Evolutionary conservation across 352 stramenopile species (phyloP), one percentile per base, ranked within the genome.

Genomic region (Nothophytophthora sp.): DNA sequence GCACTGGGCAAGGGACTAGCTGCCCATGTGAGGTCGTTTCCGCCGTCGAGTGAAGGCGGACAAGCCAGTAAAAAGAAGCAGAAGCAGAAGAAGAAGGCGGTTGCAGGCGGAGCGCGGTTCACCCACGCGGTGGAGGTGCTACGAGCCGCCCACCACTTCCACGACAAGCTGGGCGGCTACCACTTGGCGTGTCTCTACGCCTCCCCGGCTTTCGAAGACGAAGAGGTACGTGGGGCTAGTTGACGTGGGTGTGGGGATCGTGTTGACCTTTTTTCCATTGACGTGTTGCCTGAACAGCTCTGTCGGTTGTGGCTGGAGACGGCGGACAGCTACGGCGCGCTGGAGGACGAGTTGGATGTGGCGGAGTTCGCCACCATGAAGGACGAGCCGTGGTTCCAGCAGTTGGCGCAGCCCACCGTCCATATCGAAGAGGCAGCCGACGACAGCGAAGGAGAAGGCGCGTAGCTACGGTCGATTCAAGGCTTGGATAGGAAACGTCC

Each of bases 141-240:
- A 10, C 73, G 72, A 0, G 74, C 71, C 10, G 81, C 83, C 4
- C 83, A 94, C 52, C 81, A 92, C 45, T 86, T 91, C 28, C 81
- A 94, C 56, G 83, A 94, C 64, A 85, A 88, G 54, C 73, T 94
- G 15, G 83, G 83, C 0, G 81, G 79, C 42, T 94, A 94, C 51
- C 73, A 78, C 34, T 64, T 94, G 8, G 79, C 83, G 7, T 77
- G 64, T 50, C 50, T 92, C 38, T 92, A 87, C 49, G 83, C 83
- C 4, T 59, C 60, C 1, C 47, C 71, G 1, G 48, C 52, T 15
- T 88, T 86, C 44, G 49, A 73, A 60, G 67, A 94, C 53, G 76
- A 91, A 54, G 52, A 69, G 60, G 76, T 86, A 25, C 25, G 67
- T 25, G 25, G 24, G n/a, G n/a, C n/a, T 18, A 50, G 16, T 41